Base-by-base conservation (phyloP, 2,329 filamentous ascomycete genomes). In the Hymenoscyphus fructigenus region DNA sequence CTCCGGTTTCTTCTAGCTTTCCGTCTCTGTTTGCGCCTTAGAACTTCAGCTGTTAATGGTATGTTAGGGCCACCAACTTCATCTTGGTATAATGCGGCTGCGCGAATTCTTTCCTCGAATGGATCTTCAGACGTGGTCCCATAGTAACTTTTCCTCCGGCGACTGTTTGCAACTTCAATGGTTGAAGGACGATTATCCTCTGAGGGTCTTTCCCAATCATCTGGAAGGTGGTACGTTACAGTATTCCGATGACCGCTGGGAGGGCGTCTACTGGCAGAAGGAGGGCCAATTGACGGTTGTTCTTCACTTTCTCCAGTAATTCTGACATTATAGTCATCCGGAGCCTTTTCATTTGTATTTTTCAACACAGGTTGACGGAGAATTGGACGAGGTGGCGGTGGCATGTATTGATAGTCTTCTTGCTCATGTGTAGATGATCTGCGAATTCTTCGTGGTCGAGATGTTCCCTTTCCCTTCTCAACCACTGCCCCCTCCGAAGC, bases 1-100 rank as follows among this genome's bases (percentile, higher is more conserved):
- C 86, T 77, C 82, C 85, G 6, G 78, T 80, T 65, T 78, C 80
- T 67, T 78, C 80, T 61, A 73, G 75, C 80, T 32, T 77, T 29
- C 79, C 83, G 72, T 79, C 83, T 72, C 80, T 84, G 68, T 79
- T 82, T 69, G 57, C 66, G 69, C 55, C 63, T 72, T 29, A 89
- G 78, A 14, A 79, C 77, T 64, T 87, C 86, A 1, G 82, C 82
- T 2, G 86, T 89, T 63, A 89, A 75, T 1, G 81, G 80, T 61
- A 82, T 71, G 41, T 75, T 72, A 2, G 79, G 73, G 36, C 82
- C 82, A 50, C 74, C 79, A 7, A 84, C 78, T 3, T 83, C 79
- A 20, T 86, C 81, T 71, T 87, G 85, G 72, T 88, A 88, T 26
- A 73, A 74, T 23, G 77, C 70, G 34, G 82, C 83, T 66, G 77